Base-by-base conservation (phyloP, 371 early-diverging fungal species). In the Mucor ambiguus region DNA sequence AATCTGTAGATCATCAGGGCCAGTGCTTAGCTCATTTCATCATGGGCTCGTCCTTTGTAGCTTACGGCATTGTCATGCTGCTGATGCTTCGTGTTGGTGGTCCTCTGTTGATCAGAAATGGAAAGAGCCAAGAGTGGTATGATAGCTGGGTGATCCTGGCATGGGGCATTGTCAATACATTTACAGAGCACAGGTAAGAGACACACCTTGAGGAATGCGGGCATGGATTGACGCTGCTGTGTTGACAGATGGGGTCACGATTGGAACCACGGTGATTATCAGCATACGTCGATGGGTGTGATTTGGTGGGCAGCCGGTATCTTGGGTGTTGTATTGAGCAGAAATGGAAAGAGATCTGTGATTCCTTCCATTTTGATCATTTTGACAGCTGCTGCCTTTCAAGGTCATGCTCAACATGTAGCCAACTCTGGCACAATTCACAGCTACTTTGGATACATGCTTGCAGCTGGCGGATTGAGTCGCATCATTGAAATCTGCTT, bases 1-100 rank as follows among this genome's bases (percentile, higher is more conserved):
- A 24, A 48, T 26, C 14, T 20, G 8, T 67, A 83, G 89, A 85
- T 9, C 73, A 73, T 46, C 75, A 79, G 2, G 90, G 87, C 10
- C 90, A 89, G 63, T 89, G 90, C 46, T 72, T 89, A 43, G 90
- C 90, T 1, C 90, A 89, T 66, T 85, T 89, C 61, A 89, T 89
- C 59, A 89, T 89, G 90, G 90, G 90, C 9, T 87, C 87, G 24
- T 88, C 89, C 26, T 89, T 89, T 75, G 80, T 87, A 28, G 88
- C 78, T 14, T 89, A 89, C 68, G 90, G 90, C 60, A 81, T 89
- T 38, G 67, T 87, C 44, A 63, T 87, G 58, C 60, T 89, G 22
- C 57, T 89, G 20, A 75, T 82, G 2, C 59, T 89, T 35, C 83
- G 85, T 30, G 79, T 89, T 29, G 89, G 88, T 16, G 80, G 76